These are phyloP conservation scores for Fusarium verticillioides DNA, from an alignment of 2,329 filamentous ascomycete genomes.

Conservation along the genomic window DNA sequence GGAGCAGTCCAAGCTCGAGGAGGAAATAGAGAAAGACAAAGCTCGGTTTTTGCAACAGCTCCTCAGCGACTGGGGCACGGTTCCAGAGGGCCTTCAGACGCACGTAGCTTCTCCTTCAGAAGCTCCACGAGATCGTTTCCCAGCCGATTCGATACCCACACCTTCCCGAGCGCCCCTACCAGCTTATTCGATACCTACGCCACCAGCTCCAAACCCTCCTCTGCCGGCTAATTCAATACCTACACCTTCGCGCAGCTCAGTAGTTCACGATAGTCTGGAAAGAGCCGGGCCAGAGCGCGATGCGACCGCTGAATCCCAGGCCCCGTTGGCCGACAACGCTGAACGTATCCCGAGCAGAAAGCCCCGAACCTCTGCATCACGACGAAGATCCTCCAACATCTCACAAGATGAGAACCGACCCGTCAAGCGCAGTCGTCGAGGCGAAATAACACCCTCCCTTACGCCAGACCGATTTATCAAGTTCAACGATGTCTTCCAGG, in stretches of 20 bases:
- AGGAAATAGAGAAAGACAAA: neutral
- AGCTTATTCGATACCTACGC: neutral
- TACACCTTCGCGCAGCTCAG: slow-evolving; percentile 7
- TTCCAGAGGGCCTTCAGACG: neutral
- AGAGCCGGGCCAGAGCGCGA: neutral
- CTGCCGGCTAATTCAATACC: neutral
- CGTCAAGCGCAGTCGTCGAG: neutral
- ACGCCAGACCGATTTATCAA: neutral
- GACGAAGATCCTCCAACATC: neutral
- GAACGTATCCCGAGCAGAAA: neutral
- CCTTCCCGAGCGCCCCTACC: neutral
- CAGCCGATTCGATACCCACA: neutral
- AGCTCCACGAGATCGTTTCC: neutral
- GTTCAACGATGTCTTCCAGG: neutral
- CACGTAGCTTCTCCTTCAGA: neutral
- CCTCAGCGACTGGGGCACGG: neutral
- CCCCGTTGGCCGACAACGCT: neutral
- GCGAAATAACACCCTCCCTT: neutral
- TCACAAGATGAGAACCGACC: neutral
- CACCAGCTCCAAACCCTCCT: neutral
- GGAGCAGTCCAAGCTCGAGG: neutral
- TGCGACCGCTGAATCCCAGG: neutral
- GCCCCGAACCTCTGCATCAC: neutral
- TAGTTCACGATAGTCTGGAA: neutral
- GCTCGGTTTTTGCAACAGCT: neutral